phyloP scores from a whole-genome alignment of 352 stramenopile genomes.

The Globisporangium takayamanum region DNA sequence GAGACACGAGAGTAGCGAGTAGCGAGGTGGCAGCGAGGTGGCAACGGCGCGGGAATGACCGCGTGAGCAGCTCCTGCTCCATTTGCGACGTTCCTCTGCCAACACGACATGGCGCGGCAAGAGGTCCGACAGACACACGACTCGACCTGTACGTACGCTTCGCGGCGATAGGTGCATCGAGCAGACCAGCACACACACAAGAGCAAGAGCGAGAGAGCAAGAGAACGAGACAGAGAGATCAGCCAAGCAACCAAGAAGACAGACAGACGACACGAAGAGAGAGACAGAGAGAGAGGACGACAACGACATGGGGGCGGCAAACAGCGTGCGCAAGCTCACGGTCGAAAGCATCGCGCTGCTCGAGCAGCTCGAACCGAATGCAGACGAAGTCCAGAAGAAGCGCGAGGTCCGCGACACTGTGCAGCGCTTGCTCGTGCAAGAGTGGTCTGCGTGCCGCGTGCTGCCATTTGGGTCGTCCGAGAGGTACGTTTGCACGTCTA shows the following conservation, averaged over 20 bases:
- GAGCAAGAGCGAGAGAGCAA: too few species aligned
- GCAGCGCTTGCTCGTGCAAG: slow-evolving; percentile 34
- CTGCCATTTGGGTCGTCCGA: slow-evolving; percentile 74
- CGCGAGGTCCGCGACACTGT: slow-evolving; percentile 37
- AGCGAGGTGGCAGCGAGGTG: too few species aligned
- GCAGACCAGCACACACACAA: too few species aligned
- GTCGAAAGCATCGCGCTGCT: slow-evolving; percentile 73
- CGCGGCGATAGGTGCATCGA: too few species aligned
- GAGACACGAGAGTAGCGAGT: too few species aligned
- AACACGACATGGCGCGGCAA: too few species aligned
- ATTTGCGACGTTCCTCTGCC: too few species aligned
- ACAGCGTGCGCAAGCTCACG: slow-evolving; percentile 76
- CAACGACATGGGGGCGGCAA: slow-evolving; percentile 59
- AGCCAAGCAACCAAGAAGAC: background rate
- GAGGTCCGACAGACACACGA: too few species aligned
- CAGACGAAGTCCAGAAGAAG: slow-evolving; percentile 43
- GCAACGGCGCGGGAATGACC: too few species aligned
- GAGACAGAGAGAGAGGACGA: slow-evolving; percentile 3
- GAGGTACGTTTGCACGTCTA: slow-evolving; percentile 29
- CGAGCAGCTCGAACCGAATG: slow-evolving; percentile 76
- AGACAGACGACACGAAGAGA: background rate
- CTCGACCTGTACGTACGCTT: too few species aligned
- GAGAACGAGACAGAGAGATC: background rate
- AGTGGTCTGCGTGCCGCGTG: slow-evolving; percentile 61
- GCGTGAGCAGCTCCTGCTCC: too few species aligned